Evolutionary conservation across 257 asterid species (phyloP), one percentile per base, ranked within the genome.

Genomic region (Scutellaria baicalensis): DNA sequence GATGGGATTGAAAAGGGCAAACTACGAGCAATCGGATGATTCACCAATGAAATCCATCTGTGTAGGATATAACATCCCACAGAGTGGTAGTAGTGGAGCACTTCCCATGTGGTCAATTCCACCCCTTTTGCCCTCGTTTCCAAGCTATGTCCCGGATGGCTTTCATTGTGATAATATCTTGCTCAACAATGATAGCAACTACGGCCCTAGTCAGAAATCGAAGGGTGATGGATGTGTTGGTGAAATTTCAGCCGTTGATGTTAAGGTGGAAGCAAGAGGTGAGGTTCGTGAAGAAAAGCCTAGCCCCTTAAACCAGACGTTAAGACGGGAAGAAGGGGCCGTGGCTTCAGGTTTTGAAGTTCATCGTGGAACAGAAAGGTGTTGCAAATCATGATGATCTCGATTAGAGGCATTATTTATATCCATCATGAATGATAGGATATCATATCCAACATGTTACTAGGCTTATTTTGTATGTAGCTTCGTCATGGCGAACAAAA

Each of bases 71-170:
- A 80, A 77, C 66, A 79, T 77, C 75, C 85, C 92, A 12, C 88
- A 89, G 45, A 67, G 64, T 36, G 80, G 75, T 80, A 54, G 36
- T 38, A 35, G 64, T 58, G 86, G 80, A 69, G 74, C 75, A 59
- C 63, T 77, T 16, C 83, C 86, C 36, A 9, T 82, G 63, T 89
- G 84, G 85, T 72, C 95, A 47, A 74, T 86, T 59, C 95, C 92
- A 1, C 87, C 89, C 67, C 89, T 84, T 55, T 67, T 82, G 48
- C 73, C 89, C 31, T 76, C 78, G 4, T 67, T 52, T 36, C 72
- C 84, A 38, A 74, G 51, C 56, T 73, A 72, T 45, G 77, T 64
- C 3, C 57, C 64, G 3, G 84, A 69, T 49, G 82, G 61, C 18
- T 44, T 64, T 76, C 82, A 72, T 5, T 66, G 64, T 13, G 56